Percentiles rank a stretch among this genome's conserved stretches.
These are phyloP conservation scores for Pythium volutum DNA, from an alignment of 352 stramenopile species.

Conservation along the genomic window DNA sequence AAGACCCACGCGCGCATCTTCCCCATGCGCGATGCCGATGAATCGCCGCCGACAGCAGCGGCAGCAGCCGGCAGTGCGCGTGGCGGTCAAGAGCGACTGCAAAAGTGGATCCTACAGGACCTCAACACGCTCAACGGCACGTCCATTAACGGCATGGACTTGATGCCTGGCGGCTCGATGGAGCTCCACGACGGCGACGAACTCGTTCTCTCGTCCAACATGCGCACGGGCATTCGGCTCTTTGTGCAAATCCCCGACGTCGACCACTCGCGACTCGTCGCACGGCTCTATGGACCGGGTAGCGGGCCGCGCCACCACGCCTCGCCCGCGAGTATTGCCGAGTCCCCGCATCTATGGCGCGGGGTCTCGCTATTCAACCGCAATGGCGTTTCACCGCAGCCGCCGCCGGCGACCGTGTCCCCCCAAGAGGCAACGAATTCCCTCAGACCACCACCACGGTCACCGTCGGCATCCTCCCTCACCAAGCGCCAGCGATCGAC, in stretches of 20 bases:
- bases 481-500: slow-evolving; percentile 17
- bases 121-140: slow-evolving; percentile 81
- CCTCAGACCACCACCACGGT: background rate
- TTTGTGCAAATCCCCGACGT: slow-evolving; percentile 45
- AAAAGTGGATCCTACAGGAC: slow-evolving; percentile 75
- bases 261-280: slow-evolving; percentile 36
- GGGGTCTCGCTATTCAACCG: background rate
- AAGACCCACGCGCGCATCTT: slow-evolving; percentile 68
- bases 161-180: slow-evolving; percentile 46
- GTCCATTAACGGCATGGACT: slow-evolving; percentile 63
- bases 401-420: background rate
- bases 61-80: background rate
- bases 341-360: slow-evolving; percentile 4
- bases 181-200: slow-evolving; percentile 68
- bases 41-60: too few relatives aligned
- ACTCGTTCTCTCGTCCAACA: slow-evolving; percentile 62
- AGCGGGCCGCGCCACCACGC: background rate
- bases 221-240: slow-evolving; percentile 59
- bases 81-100: background rate
- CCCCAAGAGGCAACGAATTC: background rate
- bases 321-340: background rate
- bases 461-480: background rate
- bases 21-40: slow-evolving; percentile 30
- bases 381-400: background rate
- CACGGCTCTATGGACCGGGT: slow-evolving; percentile 28